phyloP scores from a whole-genome alignment of 306 rosid genomes.

The Cucumis cinereus region DNA sequence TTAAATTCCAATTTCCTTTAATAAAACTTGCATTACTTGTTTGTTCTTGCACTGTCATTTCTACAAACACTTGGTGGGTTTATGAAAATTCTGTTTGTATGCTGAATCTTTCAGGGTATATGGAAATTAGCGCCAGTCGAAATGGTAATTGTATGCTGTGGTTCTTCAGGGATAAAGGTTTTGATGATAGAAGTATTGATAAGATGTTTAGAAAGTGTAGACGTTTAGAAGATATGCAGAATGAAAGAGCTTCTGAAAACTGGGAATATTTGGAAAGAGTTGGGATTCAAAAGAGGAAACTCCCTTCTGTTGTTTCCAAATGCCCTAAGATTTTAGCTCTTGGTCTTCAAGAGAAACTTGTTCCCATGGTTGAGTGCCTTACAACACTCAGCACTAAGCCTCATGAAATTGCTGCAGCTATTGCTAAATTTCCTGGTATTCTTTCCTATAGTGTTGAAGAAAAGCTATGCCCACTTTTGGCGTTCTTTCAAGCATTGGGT shows the following conservation, averaged over 20 bases:
- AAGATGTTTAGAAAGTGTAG: conserved; percentile 59
- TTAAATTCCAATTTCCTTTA: not conserved
- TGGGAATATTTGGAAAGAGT: conserved; percentile 64
- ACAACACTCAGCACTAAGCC: conserved; percentile 58
- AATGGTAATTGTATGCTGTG: conserved; percentile 56
- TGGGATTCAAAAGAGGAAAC: conserved; percentile 77
- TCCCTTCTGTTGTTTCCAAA: conserved; percentile 68
- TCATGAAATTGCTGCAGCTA: conserved; percentile 57
- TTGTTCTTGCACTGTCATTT: not conserved
- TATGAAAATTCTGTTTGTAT: not conserved
- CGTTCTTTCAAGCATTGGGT: conserved; percentile 71
- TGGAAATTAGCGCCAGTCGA: conserved; percentile 39
- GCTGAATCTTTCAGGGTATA: conserved; percentile 20
- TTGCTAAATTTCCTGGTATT: conserved; percentile 68
- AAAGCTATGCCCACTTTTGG: conserved; percentile 92
- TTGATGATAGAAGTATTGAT: conserved; percentile 61
- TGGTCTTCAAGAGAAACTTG: conserved; percentile 68
- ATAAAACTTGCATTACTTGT: not conserved
- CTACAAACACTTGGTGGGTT: not conserved
- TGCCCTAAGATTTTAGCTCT: conserved; percentile 75
- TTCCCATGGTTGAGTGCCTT: conserved; percentile 78
- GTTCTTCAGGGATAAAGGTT: conserved; percentile 87
- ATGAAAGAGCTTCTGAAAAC: conserved; percentile 62
- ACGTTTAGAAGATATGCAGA: conserved; percentile 48
- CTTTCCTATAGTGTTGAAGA: conserved; percentile 73